Conservation (phyloP, 2,329 filamentous ascomycete species). For the Trichoderma sp. region DNA sequence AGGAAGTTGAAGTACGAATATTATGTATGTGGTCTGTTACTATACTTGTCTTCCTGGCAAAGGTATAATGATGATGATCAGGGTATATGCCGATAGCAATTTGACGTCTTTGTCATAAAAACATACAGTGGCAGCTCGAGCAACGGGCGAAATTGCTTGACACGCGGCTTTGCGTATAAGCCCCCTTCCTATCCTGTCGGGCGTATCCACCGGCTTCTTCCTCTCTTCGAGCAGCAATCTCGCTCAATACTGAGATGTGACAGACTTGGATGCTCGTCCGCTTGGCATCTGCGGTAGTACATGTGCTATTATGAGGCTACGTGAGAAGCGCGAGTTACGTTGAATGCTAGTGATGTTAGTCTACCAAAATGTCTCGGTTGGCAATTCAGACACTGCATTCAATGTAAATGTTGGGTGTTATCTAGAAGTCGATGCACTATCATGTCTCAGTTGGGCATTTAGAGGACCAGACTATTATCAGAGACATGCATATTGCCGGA, state of each 20-base stretch:
- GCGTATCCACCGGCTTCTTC: background rate
- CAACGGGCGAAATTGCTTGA: background rate
- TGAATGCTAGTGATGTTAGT: background rate
- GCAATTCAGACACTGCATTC: background rate
- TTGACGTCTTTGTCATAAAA: background rate
- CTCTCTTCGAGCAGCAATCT: background rate
- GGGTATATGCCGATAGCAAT: background rate
- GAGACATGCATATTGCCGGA: background rate
- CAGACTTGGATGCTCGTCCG: background rate
- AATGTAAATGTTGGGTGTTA: background rate
- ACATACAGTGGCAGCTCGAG: background rate
- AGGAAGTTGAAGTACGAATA: background rate
- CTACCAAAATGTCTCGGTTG: background rate
- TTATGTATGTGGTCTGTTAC: background rate
- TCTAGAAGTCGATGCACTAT: background rate
- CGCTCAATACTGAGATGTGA: constrained; percentile 3
- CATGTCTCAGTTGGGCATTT: background rate
- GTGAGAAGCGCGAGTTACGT: background rate
- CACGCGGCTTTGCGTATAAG: background rate
- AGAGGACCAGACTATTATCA: background rate
- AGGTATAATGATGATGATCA: background rate
- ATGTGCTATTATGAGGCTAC: background rate
- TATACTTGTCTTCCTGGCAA: background rate
- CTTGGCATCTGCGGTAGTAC: background rate
- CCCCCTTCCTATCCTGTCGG: background rate